phyloP scores from a whole-genome alignment of 2,329 filamentous ascomycete species.

The Chaetoscypha palmicola region DNA sequence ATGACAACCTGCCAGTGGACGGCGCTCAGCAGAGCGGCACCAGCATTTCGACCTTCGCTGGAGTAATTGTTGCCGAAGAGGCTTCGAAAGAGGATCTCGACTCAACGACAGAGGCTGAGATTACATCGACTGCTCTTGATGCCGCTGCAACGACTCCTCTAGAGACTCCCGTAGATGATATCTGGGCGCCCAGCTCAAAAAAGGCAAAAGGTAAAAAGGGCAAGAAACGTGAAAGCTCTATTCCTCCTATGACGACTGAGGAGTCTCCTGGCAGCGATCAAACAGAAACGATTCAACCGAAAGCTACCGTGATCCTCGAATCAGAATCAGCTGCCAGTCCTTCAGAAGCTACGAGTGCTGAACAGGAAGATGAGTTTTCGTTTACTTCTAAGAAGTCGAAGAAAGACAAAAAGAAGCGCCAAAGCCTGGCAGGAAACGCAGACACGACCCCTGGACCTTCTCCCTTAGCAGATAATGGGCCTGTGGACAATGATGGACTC shows the following conservation, averaged over 20 bases:
- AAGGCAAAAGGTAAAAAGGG: constrained; percentile 37
- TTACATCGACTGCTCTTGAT: neutral
- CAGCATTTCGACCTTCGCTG: neutral
- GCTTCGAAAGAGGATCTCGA: neutral
- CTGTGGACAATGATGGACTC: neutral
- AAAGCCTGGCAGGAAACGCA: neutral
- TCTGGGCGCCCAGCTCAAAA: constrained; percentile 23
- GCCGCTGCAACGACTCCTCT: neutral
- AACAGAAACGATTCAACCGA: too few relatives aligned
- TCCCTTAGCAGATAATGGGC: neutral
- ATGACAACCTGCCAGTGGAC: neutral
- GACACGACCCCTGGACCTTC: neutral
- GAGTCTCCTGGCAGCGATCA: neutral
- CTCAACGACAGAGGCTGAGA: neutral
- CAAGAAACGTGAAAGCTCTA: constrained; percentile 9
- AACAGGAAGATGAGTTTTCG: constrained; percentile 5
- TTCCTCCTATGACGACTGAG: neutral
- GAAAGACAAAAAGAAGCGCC: constrained; percentile 32
- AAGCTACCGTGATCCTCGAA: neutral
- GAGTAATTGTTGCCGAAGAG: neutral
- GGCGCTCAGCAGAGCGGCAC: neutral
- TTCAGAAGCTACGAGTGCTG: neutral
- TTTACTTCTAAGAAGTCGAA: constrained; percentile 22
- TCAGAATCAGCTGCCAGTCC: neutral
- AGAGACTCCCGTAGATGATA: constrained; percentile 2